A percentile compares a stretch with the other conserved stretches of the same genome.
Evolutionary conservation across 306 rosid species (phyloP).

Genomic region (Cotoneaster glaucophyllus): DNA sequence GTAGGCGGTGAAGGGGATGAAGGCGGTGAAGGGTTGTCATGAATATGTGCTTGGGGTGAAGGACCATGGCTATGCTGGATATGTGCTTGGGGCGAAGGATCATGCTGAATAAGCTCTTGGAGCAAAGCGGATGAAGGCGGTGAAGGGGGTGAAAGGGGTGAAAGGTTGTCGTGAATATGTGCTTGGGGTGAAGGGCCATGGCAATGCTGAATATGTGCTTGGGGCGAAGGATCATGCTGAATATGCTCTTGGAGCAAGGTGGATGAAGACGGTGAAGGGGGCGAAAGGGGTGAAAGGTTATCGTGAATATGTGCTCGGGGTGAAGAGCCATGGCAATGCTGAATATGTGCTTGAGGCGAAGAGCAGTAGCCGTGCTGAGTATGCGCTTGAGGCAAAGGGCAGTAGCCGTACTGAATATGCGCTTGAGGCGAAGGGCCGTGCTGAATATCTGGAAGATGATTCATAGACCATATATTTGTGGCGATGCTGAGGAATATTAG

Average conservation of each 20-base stretch:
- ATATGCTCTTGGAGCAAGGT: not conserved
- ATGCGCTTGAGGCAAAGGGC: not conserved
- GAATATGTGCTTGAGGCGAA: not conserved
- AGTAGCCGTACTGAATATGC: not conserved
- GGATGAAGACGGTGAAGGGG: no score
- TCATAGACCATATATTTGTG: slow-evolving; percentile 21
- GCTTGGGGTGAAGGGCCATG: not conserved
- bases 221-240: no score
- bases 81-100: no score
- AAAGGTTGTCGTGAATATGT: not conserved
- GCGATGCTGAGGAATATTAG: slow-evolving; percentile 34
- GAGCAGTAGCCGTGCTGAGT: not conserved
- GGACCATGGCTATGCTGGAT: no score
- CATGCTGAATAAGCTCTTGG: not conserved
- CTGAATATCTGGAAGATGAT: not conserved
- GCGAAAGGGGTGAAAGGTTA: not conserved
- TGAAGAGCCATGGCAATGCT: not conserved
- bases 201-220: no score
- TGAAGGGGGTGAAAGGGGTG: not conserved
- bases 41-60: not conserved
- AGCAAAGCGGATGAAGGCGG: no score
- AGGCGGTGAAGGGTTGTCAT: not conserved
- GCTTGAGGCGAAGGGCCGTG: not conserved
- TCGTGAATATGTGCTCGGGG: not conserved
- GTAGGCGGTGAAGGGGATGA: not conserved